Conservation (phyloP, 495 filamentous ascomycete genomes). For the Xylaria longipes region DNA sequence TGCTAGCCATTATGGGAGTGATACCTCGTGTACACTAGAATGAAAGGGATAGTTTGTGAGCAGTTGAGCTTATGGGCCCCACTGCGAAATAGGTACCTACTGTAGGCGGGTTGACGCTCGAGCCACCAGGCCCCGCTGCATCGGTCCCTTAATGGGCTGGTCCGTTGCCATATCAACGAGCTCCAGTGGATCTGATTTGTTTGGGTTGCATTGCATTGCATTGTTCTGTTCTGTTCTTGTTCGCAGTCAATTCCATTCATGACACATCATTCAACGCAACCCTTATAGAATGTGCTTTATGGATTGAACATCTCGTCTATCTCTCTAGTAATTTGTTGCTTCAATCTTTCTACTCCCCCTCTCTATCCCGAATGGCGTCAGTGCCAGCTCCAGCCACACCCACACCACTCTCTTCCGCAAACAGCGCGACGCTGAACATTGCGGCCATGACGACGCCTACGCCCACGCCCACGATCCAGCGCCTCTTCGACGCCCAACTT, state of each 20-base stretch:
- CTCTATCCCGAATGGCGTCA: slow-evolving; percentile 16
- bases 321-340: slow-evolving; percentile 2
- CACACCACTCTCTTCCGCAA: slow-evolving; percentile 10
- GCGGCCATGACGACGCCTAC: slow-evolving; percentile 5
- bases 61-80: no score
- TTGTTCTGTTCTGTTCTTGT: not conserved
- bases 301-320: not conserved
- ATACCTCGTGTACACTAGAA: no score
- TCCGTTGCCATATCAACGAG: slow-evolving; percentile 23
- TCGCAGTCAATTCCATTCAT: not conserved
- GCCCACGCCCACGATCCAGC: slow-evolving; percentile 19
- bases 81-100: no score
- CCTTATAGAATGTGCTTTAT: slow-evolving; percentile 2
- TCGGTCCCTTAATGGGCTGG: not conserved
- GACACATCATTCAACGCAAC: slow-evolving; percentile 1
- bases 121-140: not conserved
- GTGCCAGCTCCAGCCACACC: slow-evolving; percentile 14
- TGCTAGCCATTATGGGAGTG: no score
- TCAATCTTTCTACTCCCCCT: not conserved
- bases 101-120: no score
- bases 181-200: slow-evolving; percentile 8
- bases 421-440: slow-evolving; percentile 8
- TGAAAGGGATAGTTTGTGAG: no score
- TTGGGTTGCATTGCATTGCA: slow-evolving; percentile 9
- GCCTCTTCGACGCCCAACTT: not conserved